Conservation (phyloP, 805 yeast genomes). For the Tetrapisispora taiwanensis region DNA sequence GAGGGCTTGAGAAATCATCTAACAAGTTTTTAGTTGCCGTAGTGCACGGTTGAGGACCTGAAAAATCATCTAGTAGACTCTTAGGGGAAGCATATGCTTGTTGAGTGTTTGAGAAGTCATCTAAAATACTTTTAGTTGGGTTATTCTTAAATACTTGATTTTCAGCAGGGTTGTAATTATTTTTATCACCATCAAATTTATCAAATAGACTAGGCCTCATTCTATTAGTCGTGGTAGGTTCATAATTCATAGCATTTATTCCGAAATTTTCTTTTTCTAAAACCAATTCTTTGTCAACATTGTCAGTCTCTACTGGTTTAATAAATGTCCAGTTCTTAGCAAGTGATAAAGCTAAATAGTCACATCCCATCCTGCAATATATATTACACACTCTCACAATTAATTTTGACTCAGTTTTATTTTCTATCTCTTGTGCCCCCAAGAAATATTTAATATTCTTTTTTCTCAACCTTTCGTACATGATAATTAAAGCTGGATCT, state of each 20-base stretch:
- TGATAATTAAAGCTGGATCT: slow-evolving; percentile 69
- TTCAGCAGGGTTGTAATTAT: background rate
- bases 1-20: slow-evolving; percentile 10
- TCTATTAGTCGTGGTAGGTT: slow-evolving; percentile 16
- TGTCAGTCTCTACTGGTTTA: background rate
- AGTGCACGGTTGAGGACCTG: background rate
- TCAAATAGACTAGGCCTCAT: slow-evolving; percentile 25
- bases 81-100: background rate
- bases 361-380: slow-evolving; percentile 87
- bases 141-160: background rate
- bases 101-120: slow-evolving; percentile 5
- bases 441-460: slow-evolving; percentile 39
- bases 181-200: slow-evolving; percentile 12
- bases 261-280: slow-evolving; percentile 3
- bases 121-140: slow-evolving; percentile 7
- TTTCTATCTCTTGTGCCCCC: slow-evolving; percentile 36
- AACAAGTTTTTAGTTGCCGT: slow-evolving; percentile 8
- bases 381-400: slow-evolving; percentile 54
- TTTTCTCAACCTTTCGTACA: slow-evolving; percentile 53
- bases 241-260: slow-evolving; percentile 8
- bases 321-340: slow-evolving; percentile 60
- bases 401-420: slow-evolving; percentile 47
- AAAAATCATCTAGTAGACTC: slow-evolving; percentile 14
- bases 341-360: slow-evolving; percentile 55
- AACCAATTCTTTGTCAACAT: slow-evolving; percentile 4